Evolutionary conservation across 805 yeast genomes (phyloP).

Genomic region (Brettanomyces sp.): DNA sequence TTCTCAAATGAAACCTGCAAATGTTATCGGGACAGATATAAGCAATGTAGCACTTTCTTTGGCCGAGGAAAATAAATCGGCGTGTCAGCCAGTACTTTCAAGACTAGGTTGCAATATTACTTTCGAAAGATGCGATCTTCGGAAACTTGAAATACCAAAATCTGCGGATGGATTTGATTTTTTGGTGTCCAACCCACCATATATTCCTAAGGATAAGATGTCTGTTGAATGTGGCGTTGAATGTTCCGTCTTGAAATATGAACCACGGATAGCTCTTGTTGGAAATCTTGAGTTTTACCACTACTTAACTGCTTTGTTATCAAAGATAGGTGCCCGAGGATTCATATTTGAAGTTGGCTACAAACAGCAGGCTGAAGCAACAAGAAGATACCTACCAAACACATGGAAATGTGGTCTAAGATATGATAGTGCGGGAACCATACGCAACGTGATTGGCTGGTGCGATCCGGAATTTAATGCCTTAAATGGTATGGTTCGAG

Average conservation of each 20-base stretch:
- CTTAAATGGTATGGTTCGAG: slow-evolving; percentile 10
- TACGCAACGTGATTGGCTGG: slow-evolving; percentile 64
- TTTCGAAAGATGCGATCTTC: slow-evolving; percentile 16
- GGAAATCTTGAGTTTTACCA: slow-evolving; percentile 69
- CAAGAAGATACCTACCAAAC: slow-evolving; percentile 4
- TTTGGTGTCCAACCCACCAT: slow-evolving; percentile 87
- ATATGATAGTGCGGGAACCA: slow-evolving; percentile 40
- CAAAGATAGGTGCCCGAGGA: slow-evolving; percentile 34
- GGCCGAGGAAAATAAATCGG: slow-evolving; percentile 35
- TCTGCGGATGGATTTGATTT: slow-evolving; percentile 31
- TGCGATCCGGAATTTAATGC: slow-evolving; percentile 10
- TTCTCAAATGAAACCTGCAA: slow-evolving; percentile 14
- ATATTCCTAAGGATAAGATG: slow-evolving; percentile 47
- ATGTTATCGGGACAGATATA: slow-evolving; percentile 42
- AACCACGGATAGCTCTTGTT: slow-evolving; percentile 71
- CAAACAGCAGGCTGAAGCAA: slow-evolving; percentile 37
- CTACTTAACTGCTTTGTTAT: slow-evolving; percentile 38
- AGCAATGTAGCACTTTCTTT: slow-evolving; percentile 43
- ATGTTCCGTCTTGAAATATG: slow-evolving; percentile 58
- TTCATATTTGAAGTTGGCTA: slow-evolving; percentile 77
- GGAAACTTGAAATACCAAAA: slow-evolving; percentile 4
- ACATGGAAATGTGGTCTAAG: slow-evolving; percentile 37
- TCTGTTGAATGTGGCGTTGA: slow-evolving; percentile 36
- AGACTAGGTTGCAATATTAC: slow-evolving; percentile 2
- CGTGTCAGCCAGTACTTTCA: slow-evolving; percentile 5